Evolutionary conservation across 2,329 filamentous ascomycete species (phyloP), one percentile per base, ranked within the genome.

Genomic region (Cladophialophora yegresii): DNA sequence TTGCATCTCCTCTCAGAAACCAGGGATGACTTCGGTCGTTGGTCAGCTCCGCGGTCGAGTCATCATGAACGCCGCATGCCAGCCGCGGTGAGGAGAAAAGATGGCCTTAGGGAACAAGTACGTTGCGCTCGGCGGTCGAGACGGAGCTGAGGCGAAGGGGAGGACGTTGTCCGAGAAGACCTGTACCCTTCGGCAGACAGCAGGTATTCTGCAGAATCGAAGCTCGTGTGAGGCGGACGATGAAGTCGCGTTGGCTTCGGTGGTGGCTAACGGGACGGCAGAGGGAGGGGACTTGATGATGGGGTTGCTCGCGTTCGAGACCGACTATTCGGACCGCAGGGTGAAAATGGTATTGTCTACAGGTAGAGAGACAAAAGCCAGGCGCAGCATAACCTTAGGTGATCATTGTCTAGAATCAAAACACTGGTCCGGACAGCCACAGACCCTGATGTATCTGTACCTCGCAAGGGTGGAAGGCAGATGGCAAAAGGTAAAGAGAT

Each of bases 1-100:
- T 66, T 60, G 53, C 66, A 68, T 68, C 49, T 66, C 28, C 9
- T 61, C 49, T 20, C 16, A 54, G 26, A 36, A 43, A 22, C 56
- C 45, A 43, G 36, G 22, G 50, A 64, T 40, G 28, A 40, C 32
- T 49, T 63, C 61, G 57, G 49, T 51, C 33, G 9, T 32, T 51
- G 45, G 43, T 66, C 61, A 63, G 43, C 55, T 49, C 45, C 32
- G 50, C 33, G 32, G 50, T 55, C 23, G 45, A 20, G 53, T 56
- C 65, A 62, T 62, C 10, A 16, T 50, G 36, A 59, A n/a, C 22
- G 28, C 47, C 23, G 28, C 32, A 51, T 51, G 53, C n/a, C 23
- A 45, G 50, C 4, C 20, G 53, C 43, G 12, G 3, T 30, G 26
- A 26, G 32, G 13, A 36, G 54, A 12, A 26, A 32, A 54, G 26